Evolutionary conservation across 2,329 filamentous ascomycete genomes (phyloP).

Genomic region (Fusarium albidum): DNA sequence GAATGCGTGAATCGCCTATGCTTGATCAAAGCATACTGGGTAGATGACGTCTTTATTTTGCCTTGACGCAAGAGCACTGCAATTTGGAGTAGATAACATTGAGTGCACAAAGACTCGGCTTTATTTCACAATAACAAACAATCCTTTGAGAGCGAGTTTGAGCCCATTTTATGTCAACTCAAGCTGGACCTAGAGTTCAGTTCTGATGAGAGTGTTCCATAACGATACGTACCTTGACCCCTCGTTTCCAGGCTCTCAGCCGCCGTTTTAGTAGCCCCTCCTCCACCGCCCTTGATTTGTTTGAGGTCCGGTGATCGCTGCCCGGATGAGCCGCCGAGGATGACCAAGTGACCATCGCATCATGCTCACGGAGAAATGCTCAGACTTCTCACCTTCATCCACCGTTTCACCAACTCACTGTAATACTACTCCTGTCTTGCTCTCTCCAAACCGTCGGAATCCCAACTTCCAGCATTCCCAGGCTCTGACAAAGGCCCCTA

Average conservation of each 20-base stretch:
- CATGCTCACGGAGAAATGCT: not conserved
- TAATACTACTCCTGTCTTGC: not conserved
- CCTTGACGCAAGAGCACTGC: no score
- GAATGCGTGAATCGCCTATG: no score
- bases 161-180: no score
- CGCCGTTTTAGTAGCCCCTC: slow-evolving; percentile 32
- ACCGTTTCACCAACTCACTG: not conserved
- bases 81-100: no score
- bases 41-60: no score
- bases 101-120: no score
- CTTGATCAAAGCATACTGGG: no score
- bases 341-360: slow-evolving; percentile 35
- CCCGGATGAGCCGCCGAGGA: slow-evolving; percentile 31
- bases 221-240: slow-evolving; percentile 30
- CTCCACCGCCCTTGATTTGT: slow-evolving; percentile 35
- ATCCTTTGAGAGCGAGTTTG: no score
- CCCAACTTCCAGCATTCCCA: not conserved
- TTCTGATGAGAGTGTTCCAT: no score
- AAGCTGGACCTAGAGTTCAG: no score
- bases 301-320: slow-evolving; percentile 40
- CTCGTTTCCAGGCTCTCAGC: slow-evolving; percentile 22
- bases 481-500: slow-evolving; percentile 8
- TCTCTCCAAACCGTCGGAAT: not conserved
- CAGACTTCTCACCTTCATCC: not conserved
- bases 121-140: no score